Conservation (phyloP, 441 rosid genomes). For the Pelargonium myrrhifolium region DNA sequence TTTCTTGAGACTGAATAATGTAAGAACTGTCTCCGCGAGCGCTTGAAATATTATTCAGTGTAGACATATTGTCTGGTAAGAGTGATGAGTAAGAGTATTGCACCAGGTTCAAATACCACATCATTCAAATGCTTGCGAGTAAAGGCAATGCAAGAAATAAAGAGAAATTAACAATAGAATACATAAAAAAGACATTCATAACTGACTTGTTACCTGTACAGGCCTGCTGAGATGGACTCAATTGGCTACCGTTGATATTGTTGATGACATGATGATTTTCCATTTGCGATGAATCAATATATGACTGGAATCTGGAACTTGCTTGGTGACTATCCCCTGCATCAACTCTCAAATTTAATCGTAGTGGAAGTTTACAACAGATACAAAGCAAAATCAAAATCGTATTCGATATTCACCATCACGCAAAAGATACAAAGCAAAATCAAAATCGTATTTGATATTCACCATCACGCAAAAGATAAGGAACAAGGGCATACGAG, state of each 20-base stretch:
- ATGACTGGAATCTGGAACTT: constrained; percentile 32
- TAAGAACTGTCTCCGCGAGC: constrained; percentile 27
- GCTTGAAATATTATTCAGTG: constrained; percentile 27
- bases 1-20: constrained; percentile 37
- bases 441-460: neutral
- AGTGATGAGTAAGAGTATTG: constrained; percentile 12
- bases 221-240: constrained; percentile 25
- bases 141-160: neutral
- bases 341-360: constrained; percentile 25
- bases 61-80: constrained; percentile 33
- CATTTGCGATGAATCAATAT: constrained; percentile 31
- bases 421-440: neutral
- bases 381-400: constrained; percentile 12
- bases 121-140: constrained; percentile 3
- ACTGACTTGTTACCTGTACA: constrained; percentile 27
- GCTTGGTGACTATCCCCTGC: constrained; percentile 69
- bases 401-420: neutral
- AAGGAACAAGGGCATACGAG: neutral
- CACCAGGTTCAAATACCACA: constrained; percentile 17
- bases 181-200: neutral
- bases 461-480: neutral
- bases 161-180: constrained; percentile 5
- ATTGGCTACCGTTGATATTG: constrained; percentile 27
- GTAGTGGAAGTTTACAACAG: constrained; percentile 13
- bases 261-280: constrained; percentile 28